A percentile compares a stretch with the other conserved stretches of the same genome.
Evolutionary conservation across 2,329 filamentous ascomycete genomes (phyloP).

Genomic region (Didymosphaeria variabile): DNA sequence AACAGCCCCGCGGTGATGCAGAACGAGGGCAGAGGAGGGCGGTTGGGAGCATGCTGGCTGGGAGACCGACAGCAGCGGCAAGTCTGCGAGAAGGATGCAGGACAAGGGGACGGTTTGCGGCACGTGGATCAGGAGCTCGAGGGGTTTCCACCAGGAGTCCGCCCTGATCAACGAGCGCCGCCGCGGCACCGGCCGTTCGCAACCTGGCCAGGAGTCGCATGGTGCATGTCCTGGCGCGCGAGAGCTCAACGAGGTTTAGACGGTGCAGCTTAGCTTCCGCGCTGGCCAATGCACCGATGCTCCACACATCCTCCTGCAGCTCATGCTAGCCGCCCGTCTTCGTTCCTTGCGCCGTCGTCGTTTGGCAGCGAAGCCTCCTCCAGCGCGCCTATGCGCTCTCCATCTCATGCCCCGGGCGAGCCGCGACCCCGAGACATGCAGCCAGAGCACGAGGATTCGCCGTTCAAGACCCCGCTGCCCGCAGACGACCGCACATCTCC

Average conservation of each 20-base stretch:
- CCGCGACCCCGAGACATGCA: conserved; percentile 1
- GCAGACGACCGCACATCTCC: conserved; percentile 8
- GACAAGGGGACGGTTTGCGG: conserved; percentile 9
- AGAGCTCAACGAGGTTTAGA: conserved; percentile 3
- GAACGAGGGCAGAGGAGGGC: conserved; percentile 3
- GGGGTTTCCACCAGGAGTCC: conserved; percentile 10
- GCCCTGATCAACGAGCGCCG: conserved; percentile 12
- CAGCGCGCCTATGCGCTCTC: background rate
- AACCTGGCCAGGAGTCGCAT: conserved; percentile 7
- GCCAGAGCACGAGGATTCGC: conserved; percentile 15
- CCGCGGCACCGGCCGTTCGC: conserved; percentile 11
- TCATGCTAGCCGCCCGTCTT: background rate
- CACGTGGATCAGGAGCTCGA: conserved; percentile 14
- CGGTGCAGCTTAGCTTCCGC: conserved; percentile 1
- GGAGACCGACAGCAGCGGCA: conserved; percentile 1
- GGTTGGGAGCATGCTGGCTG: background rate
- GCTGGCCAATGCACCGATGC: conserved; percentile 6
- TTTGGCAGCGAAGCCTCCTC: background rate
- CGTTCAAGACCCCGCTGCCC: conserved; percentile 16
- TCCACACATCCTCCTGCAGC: background rate
- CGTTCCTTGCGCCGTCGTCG: background rate
- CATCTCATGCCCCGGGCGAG: background rate
- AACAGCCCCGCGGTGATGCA: conserved; percentile 1
- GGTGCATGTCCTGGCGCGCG: conserved; percentile 7
- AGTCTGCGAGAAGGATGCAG: conserved; percentile 3